Evolutionary conservation across 164 flowering plant species (phyloP).

Genomic region (Akebia trifoliata): DNA sequence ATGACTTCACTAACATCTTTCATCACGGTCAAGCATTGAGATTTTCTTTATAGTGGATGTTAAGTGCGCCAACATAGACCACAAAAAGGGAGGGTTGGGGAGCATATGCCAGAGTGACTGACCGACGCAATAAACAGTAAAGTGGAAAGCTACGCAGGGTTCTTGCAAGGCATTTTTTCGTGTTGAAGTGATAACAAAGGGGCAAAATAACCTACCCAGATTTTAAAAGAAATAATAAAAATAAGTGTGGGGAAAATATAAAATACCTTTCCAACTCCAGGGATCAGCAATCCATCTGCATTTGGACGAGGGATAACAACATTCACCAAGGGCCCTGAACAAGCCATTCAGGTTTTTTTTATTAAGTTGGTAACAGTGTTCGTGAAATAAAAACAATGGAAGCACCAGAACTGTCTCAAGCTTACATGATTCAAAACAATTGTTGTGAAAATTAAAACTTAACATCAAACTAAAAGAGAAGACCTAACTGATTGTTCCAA

Average conservation of each 20-base stretch:
- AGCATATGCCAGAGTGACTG: too few relatives aligned
- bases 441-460: background rate
- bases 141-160: too few relatives aligned
- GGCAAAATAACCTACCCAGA: too few relatives aligned
- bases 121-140: too few relatives aligned
- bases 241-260: background rate
- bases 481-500: background rate
- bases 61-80: too few relatives aligned
- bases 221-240: background rate
- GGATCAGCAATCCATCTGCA: constrained; percentile 33
- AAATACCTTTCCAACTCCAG: constrained; percentile 80
- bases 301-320: constrained; percentile 76
- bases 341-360: constrained; percentile 10
- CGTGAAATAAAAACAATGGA: background rate
- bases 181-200: too few relatives aligned
- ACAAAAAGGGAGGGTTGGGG: too few relatives aligned
- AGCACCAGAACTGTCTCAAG: background rate
- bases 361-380: too few relatives aligned
- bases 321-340: constrained; percentile 53
- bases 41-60: too few relatives aligned
- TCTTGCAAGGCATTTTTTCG: too few relatives aligned
- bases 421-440: background rate
- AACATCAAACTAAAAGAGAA: background rate
- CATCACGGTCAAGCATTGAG: too few relatives aligned
- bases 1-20: too few relatives aligned